These are phyloP conservation scores for Suhomyces sp. DNA, from an alignment of 805 yeast species.

Conservation along the genomic window DNA sequence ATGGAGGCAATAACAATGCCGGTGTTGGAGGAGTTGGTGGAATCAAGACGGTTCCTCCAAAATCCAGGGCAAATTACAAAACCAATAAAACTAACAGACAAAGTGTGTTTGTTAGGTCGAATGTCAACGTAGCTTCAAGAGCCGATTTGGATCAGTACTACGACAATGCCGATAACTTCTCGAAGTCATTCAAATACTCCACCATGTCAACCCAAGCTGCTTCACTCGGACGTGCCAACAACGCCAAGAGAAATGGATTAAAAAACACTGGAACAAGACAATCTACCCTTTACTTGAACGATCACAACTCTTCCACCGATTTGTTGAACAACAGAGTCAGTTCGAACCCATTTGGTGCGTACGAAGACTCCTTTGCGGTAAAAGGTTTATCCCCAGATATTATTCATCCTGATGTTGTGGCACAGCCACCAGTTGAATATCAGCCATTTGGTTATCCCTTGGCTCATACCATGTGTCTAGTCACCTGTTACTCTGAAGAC, in stretches of 20 bases:
- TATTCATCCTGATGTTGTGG: constrained; percentile 74
- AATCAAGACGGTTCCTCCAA: constrained; percentile 48
- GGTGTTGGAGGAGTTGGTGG: constrained; percentile 35
- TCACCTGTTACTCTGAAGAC: constrained; percentile 95
- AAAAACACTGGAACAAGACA: constrained; percentile 21
- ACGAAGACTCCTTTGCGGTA: constrained; percentile 33
- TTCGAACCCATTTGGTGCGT: constrained; percentile 31
- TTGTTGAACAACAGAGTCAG: constrained; percentile 29
- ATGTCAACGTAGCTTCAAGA: constrained; percentile 33
- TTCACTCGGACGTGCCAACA: constrained; percentile 18
- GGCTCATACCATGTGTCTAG: constrained; percentile 43
- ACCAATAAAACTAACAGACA: constrained; percentile 36
- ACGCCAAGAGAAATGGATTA: constrained; percentile 10
- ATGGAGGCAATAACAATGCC: constrained; percentile 34
- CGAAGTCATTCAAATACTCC: constrained; percentile 45
- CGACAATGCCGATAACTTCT: constrained; percentile 30
- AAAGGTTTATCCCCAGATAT: constrained; percentile 55
- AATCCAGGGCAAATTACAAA: constrained; percentile 50
- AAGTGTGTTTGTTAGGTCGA: constrained; percentile 38
- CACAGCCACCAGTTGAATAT: constrained; percentile 87
- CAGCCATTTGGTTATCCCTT: constrained; percentile 87
- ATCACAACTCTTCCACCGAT: constrained; percentile 33
- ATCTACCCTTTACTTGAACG: constrained; percentile 29
- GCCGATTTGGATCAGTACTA: constrained; percentile 36
- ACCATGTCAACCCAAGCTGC: constrained; percentile 70